Evolutionary conservation across 306 rosid genomes (phyloP).

Genomic region (Fragaria ananassa): DNA sequence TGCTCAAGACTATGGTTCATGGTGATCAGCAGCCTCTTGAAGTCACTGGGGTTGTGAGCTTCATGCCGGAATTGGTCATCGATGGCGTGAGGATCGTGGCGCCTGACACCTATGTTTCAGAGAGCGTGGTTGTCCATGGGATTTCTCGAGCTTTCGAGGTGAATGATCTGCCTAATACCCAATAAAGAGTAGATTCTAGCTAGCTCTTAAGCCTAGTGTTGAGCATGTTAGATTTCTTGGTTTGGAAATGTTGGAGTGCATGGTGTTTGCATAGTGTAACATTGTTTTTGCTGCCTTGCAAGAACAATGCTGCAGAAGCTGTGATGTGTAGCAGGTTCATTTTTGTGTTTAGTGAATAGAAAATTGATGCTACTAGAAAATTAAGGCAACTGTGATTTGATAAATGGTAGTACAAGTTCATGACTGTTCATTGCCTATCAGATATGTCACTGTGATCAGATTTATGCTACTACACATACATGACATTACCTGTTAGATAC

Average conservation of each 20-base stretch:
- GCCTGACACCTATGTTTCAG: constrained; percentile 51
- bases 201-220: background rate
- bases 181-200: background rate
- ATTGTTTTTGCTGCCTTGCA: background rate
- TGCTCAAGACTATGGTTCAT: constrained; percentile 43
- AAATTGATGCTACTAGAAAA: background rate
- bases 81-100: constrained; percentile 55
- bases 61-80: constrained; percentile 35
- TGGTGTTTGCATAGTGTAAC: background rate
- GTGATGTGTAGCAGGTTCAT: background rate
- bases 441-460: background rate
- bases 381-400: background rate
- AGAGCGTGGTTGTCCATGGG: constrained; percentile 63
- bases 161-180: constrained; percentile 13
- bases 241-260: background rate
- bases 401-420: background rate
- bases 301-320: background rate
- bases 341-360: background rate
- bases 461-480: background rate
- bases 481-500: background rate
- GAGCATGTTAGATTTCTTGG: background rate
- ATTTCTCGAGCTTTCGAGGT: constrained; percentile 55
- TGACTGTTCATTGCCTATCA: background rate
- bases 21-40: constrained; percentile 37
- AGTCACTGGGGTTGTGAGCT: constrained; percentile 33